Percentiles rank a stretch among this genome's conserved stretches.
These are phyloP conservation scores for Camelina neglecta DNA, from an alignment of 345 rosid species.

Conservation along the genomic window DNA sequence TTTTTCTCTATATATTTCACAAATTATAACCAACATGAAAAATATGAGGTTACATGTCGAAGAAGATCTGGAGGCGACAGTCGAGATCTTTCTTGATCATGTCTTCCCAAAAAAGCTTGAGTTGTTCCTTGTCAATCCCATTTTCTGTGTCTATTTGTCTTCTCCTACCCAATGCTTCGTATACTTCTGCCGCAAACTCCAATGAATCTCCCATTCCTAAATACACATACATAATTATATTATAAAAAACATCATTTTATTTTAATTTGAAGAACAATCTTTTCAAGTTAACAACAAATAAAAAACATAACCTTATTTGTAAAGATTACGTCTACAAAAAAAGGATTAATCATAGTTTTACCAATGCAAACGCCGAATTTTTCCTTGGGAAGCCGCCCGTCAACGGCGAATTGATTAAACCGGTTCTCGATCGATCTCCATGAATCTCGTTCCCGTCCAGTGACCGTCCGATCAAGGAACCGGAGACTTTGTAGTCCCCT, in stretches of 20 bases:
- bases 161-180: constrained; percentile 73
- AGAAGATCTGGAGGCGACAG: constrained; percentile 84
- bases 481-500: constrained; percentile 80
- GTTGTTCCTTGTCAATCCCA: constrained; percentile 68
- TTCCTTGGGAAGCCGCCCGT: constrained; percentile 62
- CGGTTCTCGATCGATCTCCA: constrained; percentile 82
- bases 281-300: background rate
- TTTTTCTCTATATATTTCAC: background rate
- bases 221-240: background rate
- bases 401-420: constrained; percentile 61
- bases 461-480: constrained; percentile 72
- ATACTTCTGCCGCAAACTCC: constrained; percentile 78
- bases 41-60: constrained; percentile 68
- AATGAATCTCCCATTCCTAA: constrained; percentile 86
- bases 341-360: constrained; percentile 24
- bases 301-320: background rate
- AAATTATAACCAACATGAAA: background rate
- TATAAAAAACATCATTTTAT: background rate
- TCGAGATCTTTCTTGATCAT: constrained; percentile 79
- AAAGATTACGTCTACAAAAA: background rate
- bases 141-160: constrained; percentile 51
- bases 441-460: constrained; percentile 75
- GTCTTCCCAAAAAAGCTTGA: constrained; percentile 81
- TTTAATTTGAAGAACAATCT: background rate
- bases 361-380: constrained; percentile 84